A percentile compares a stretch with the other conserved stretches of the same genome.
Conservation (phyloP, 2,329 filamentous ascomycete genomes). For the Tolypocladium amazonense region DNA sequence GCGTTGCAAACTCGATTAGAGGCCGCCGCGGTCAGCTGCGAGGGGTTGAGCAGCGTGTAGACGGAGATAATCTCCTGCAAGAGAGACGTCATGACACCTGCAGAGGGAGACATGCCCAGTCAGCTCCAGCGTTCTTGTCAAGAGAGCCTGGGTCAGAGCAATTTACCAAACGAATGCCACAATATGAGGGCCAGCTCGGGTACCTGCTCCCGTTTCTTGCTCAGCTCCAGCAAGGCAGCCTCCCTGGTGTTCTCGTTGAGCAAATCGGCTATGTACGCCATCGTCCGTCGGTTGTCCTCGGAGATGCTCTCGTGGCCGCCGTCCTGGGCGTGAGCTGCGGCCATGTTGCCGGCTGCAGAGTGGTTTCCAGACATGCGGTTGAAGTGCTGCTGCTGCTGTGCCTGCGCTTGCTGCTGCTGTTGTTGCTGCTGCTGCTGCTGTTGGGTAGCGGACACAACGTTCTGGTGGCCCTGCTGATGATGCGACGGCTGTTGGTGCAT, state of each 20-base stretch:
- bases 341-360: conserved; percentile 34
- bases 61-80: conserved; percentile 98
- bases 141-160: background rate
- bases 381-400: conserved; percentile 51
- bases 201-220: conserved; percentile 97
- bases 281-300: conserved; percentile 87
- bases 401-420: conserved; percentile 34
- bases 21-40: conserved; percentile 92
- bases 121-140: background rate
- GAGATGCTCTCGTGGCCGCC: conserved; percentile 57
- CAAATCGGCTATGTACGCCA: conserved; percentile 85
- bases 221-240: conserved; percentile 84
- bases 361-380: conserved; percentile 61
- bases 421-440: conserved; percentile 28
- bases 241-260: conserved; percentile 81
- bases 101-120: background rate
- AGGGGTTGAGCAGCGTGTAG: conserved; percentile 92
- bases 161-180: conserved; percentile 94
- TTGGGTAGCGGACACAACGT: conserved; percentile 38
- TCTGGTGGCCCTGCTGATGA: conserved; percentile 48
- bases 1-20: conserved; percentile 97
- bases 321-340: conserved; percentile 42
- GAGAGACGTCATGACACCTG: conserved; percentile 95
- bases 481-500: conserved; percentile 56
- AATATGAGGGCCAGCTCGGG: conserved; percentile 91